These are phyloP conservation scores for Dothideomycetes sp. DNA, from an alignment of 2,329 filamentous ascomycete genomes.

Conservation along the genomic window DNA sequence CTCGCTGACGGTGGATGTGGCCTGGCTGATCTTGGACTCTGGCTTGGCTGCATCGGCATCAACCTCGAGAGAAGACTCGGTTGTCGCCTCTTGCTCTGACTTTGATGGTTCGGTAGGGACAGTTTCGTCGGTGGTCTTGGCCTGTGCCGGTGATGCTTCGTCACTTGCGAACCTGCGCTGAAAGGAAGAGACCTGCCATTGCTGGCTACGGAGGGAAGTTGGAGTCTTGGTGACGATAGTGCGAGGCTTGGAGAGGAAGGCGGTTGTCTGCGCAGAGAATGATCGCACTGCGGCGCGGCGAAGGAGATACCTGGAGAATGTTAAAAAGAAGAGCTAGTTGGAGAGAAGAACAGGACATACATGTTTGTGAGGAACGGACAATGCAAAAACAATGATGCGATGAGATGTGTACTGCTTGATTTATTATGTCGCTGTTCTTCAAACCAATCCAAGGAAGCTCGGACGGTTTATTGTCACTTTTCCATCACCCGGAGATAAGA, in stretches of 20 bases:
- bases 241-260: constrained; percentile 30
- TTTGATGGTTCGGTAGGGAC: constrained; percentile 20
- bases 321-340: too few species aligned
- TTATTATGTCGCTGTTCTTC: too few species aligned
- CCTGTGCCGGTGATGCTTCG: constrained; percentile 20
- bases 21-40: constrained; percentile 7
- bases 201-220: constrained; percentile 24
- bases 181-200: constrained; percentile 26
- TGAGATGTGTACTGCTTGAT: too few species aligned
- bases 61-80: too few species aligned
- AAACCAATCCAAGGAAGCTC: too few species aligned
- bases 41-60: constrained; percentile 10
- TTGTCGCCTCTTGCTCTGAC: constrained; percentile 18
- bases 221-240: constrained; percentile 28
- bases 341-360: too few species aligned
- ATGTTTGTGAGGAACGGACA: too few species aligned
- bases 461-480: too few species aligned
- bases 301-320: constrained; percentile 49
- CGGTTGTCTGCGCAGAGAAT: constrained; percentile 34
- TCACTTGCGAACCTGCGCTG: constrained; percentile 41
- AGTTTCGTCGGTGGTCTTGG: constrained; percentile 24
- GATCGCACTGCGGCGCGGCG: constrained; percentile 47
- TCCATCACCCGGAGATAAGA: too few species aligned
- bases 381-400: too few species aligned
- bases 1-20: constrained; percentile 9